These are phyloP conservation scores for Sporothrix euskadiensis DNA, from an alignment of 2,329 filamentous ascomycete species.

Conservation along the genomic window DNA sequence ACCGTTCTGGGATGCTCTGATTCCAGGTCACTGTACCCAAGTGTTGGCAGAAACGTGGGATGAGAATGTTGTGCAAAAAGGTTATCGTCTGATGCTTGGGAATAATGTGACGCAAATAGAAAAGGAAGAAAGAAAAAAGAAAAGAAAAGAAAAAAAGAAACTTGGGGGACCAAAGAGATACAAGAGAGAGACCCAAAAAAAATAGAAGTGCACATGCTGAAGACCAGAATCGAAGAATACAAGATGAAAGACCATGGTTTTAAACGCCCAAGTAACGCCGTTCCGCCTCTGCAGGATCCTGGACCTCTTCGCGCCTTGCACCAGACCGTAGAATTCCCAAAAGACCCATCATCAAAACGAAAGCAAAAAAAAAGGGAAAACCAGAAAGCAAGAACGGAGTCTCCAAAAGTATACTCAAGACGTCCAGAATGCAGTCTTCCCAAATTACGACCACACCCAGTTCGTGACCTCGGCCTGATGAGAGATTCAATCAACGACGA, in stretches of 20 bases:
- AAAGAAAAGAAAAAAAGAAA: not conserved
- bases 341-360: not conserved
- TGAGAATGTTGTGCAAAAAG: not conserved
- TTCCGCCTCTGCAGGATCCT: slow-evolving; percentile 6
- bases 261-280: slow-evolving; percentile 23
- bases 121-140: not conserved
- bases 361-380: not conserved
- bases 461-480: too few relatives aligned
- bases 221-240: not conserved
- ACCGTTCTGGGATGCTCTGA: not conserved
- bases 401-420: not conserved
- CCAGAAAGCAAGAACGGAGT: not conserved
- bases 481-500: not conserved
- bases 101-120: not conserved
- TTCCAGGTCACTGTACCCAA: not conserved
- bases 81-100: too few relatives aligned
- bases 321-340: slow-evolving; percentile 6
- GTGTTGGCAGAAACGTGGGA: not conserved
- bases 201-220: not conserved
- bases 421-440: not conserved
- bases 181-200: not conserved
- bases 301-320: slow-evolving; percentile 7
- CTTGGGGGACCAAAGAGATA: not conserved
- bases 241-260: slow-evolving; percentile 16
- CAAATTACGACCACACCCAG: not conserved